Conservation (phyloP, 1,284 basidiomycete genomes). For the Tremellales sp. region DNA sequence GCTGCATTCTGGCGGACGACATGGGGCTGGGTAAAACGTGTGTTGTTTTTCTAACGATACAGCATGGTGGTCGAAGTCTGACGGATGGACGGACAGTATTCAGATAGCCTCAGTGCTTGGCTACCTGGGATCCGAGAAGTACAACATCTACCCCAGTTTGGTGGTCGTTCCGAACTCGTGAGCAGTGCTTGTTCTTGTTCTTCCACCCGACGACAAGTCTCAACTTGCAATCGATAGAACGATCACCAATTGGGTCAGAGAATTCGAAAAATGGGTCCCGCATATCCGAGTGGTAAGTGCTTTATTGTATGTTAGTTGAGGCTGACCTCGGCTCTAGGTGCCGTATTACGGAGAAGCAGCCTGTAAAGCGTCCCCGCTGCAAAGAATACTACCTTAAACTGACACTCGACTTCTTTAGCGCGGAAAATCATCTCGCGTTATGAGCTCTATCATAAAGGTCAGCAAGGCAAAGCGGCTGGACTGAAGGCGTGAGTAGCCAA, state of each 20-base stretch:
- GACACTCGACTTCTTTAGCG: constrained; percentile 50
- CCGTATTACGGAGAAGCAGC: constrained; percentile 56
- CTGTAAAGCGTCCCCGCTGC: constrained; percentile 20
- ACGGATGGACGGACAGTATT: constrained; percentile 59
- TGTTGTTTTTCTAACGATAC: constrained; percentile 6
- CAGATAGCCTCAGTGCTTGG: constrained; percentile 86
- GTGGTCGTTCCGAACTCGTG: constrained; percentile 86
- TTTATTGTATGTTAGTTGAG: neutral
- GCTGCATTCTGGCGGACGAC: constrained; percentile 94
- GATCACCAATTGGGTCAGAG: constrained; percentile 55
- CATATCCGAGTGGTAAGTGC: constrained; percentile 42
- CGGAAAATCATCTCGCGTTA: constrained; percentile 76
- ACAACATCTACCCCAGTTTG: constrained; percentile 65
- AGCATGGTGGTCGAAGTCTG: neutral
- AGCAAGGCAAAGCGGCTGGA: constrained; percentile 34
- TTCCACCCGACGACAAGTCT: neutral
- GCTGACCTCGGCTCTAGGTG: constrained; percentile 12
- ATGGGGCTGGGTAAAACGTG: constrained; percentile 71
- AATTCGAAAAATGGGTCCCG: constrained; percentile 90
- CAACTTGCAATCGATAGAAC: constrained; percentile 22
- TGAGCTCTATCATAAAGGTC: constrained; percentile 66
- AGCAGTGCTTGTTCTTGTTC: constrained; percentile 65
- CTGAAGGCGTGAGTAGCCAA: constrained; percentile 43
- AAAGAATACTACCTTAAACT: neutral
- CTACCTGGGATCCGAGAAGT: constrained; percentile 58